Evolutionary conservation across 371 early-diverging fungal species (phyloP).

Genomic region (Actinomortierella ambigua): DNA sequence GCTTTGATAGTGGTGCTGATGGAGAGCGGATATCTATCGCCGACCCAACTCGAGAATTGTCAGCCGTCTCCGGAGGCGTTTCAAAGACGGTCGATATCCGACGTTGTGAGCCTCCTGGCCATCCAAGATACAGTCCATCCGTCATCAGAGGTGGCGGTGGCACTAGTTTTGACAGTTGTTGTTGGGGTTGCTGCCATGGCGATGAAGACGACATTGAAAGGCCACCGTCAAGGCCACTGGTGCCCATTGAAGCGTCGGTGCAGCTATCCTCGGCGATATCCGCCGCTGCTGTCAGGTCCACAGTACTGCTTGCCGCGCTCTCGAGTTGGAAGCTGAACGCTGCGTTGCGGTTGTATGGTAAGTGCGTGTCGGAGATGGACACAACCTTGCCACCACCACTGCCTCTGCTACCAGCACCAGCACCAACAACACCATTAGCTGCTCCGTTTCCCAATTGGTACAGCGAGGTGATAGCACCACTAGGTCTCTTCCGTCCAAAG

Average conservation of each 20-base stretch:
- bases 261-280: too few species aligned
- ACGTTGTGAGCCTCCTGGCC: background rate
- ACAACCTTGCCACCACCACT: background rate
- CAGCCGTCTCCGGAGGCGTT: conserved; percentile 40
- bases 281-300: too few species aligned
- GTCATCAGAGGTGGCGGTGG: too few species aligned
- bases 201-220: conserved; percentile 1
- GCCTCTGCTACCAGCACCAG: background rate
- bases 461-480: too few species aligned
- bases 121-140: background rate
- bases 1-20: background rate
- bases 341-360: conserved; percentile 8
- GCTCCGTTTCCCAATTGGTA: too few species aligned
- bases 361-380: conserved; percentile 18
- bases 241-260: too few species aligned
- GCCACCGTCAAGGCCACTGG: background rate
- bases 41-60: conserved; percentile 9
- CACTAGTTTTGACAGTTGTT: too few species aligned
- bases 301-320: too few species aligned
- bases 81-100: conserved; percentile 13
- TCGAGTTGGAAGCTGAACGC: background rate
- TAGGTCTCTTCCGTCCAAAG: too few species aligned
- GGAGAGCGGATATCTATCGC: background rate
- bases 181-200: background rate
- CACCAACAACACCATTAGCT: too few species aligned